Evolutionary conservation across 164 flowering plant genomes (phyloP).

Genomic region (Kalanchoe fedtschenkoi): DNA sequence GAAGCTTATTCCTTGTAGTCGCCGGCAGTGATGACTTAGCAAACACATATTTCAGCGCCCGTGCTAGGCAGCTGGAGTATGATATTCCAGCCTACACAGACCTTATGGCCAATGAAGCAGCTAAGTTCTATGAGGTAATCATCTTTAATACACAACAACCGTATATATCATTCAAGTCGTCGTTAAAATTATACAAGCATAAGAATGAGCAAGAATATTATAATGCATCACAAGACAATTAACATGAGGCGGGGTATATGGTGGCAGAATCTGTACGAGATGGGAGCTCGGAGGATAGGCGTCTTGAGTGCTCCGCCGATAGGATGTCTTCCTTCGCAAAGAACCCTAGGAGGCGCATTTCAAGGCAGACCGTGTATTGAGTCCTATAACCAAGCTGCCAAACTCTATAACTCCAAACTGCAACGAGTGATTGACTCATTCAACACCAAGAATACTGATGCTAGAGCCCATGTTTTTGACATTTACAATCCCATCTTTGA

Average conservation of each 20-base stretch:
- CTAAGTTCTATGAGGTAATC: constrained; percentile 4
- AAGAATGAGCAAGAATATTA: neutral
- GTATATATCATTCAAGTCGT: neutral
- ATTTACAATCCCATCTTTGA: constrained; percentile 22
- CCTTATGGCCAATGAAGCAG: constrained; percentile 3
- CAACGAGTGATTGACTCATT: constrained; percentile 12
- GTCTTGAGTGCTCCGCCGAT: constrained; percentile 31
- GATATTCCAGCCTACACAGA: constrained; percentile 2
- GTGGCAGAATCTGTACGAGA: neutral
- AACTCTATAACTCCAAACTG: constrained; percentile 25
- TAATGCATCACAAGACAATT: neutral
- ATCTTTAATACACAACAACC: too few species aligned
- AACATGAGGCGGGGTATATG: neutral
- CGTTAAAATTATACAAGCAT: neutral
- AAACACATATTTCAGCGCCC: constrained; percentile 6
- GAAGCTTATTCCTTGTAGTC: constrained; percentile 10
- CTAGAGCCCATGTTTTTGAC: constrained; percentile 26
- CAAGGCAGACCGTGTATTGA: constrained; percentile 23
- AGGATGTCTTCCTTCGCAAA: constrained; percentile 43
- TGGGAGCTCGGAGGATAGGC: constrained; percentile 33
- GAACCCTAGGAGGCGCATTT: constrained; percentile 33
- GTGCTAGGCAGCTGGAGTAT: neutral
- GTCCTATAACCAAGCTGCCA: constrained; percentile 18
- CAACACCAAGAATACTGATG: constrained; percentile 1
- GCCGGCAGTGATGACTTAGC: constrained; percentile 17